Conservation (phyloP, 768 basidiomycete species). For the Mycena pura region DNA sequence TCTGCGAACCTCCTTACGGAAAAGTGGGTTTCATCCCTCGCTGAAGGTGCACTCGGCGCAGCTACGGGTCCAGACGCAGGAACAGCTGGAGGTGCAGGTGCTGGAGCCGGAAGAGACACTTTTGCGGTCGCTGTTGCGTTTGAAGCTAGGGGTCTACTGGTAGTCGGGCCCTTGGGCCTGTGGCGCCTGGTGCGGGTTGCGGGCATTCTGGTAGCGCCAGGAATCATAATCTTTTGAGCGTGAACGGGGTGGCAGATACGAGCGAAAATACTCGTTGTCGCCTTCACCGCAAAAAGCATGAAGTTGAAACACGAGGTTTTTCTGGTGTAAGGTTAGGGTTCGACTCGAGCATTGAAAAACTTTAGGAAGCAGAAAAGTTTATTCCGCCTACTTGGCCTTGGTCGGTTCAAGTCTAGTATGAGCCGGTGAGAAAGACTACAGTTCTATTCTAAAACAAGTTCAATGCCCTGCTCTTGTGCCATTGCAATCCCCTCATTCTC, state of each 20-base stretch:
- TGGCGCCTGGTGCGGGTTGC: conserved; percentile 19
- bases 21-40: conserved; percentile 31
- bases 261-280: conserved; percentile 17
- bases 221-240: not conserved
- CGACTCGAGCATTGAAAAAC: no score
- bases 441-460: conserved; percentile 54
- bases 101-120: not conserved
- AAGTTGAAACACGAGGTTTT: not conserved
- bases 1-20: conserved; percentile 38
- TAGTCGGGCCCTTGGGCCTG: conserved; percentile 6
- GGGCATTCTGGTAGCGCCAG: conserved; percentile 15
- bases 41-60: no score
- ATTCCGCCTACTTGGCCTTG: no score
- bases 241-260: conserved; percentile 1
- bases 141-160: conserved; percentile 9
- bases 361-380: no score
- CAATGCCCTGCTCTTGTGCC: conserved; percentile 60
- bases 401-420: not conserved
- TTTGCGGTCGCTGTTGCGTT: conserved; percentile 4
- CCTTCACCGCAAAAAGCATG: conserved; percentile 17
- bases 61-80: no score
- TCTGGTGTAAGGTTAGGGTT: conserved; percentile 19
- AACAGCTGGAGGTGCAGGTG: not conserved
- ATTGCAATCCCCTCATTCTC: conserved; percentile 52
- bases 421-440: not conserved